Conservation (phyloP, 192 early-diverging fungal genomes). For the Linnemannia exigua region DNA sequence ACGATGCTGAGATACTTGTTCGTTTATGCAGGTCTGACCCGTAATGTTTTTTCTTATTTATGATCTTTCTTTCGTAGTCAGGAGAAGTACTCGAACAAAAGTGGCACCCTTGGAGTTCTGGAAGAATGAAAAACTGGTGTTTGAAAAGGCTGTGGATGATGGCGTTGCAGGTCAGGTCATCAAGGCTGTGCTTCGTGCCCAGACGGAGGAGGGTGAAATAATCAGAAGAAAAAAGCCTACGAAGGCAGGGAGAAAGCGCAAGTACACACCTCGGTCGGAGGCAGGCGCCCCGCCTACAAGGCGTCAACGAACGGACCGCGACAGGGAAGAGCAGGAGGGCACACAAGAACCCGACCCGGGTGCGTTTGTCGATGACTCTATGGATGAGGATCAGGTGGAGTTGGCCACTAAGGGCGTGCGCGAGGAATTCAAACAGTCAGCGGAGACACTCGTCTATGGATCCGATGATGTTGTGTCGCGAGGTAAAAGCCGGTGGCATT, state of each 20-base stretch:
- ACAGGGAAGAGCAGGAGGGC: background rate
- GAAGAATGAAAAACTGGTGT: slow-evolving; percentile 37
- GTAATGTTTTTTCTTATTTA: background rate
- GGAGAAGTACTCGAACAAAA: slow-evolving; percentile 21
- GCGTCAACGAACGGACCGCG: background rate
- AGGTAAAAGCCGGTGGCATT: background rate
- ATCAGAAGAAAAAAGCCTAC: background rate
- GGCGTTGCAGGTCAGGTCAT: slow-evolving; percentile 11
- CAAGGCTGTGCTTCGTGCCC: slow-evolving; percentile 32
- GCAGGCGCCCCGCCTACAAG: background rate
- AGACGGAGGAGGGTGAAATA: background rate
- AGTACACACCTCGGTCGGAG: background rate
- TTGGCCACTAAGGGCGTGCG: background rate
- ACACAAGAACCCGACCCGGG: background rate
- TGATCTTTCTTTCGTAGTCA: slow-evolving; percentile 12
- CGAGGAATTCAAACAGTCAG: background rate
- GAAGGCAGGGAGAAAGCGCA: background rate
- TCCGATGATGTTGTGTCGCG: background rate
- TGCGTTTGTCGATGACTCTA: background rate
- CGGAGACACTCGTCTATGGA: background rate
- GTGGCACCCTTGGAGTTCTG: slow-evolving; percentile 31
- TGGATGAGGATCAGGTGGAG: background rate
- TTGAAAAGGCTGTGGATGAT: slow-evolving; percentile 6
- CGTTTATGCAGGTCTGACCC: background rate
- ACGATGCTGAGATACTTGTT: background rate